These are phyloP conservation scores for Epichloe gansuensis DNA, from an alignment of 2,329 filamentous ascomycete genomes.

Conservation along the genomic window DNA sequence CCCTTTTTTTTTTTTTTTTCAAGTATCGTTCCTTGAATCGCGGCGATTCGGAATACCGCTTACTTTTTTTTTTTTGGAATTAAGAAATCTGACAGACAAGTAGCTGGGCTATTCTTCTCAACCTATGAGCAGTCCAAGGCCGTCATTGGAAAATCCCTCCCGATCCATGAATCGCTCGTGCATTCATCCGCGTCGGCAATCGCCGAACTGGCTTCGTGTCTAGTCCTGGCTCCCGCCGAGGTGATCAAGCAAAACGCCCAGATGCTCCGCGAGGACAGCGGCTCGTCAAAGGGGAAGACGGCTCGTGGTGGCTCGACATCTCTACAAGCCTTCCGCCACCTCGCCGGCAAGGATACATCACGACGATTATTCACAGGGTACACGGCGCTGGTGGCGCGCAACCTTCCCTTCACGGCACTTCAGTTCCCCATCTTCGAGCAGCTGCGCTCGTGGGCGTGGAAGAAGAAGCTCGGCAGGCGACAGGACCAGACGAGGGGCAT, in stretches of 20 bases:
- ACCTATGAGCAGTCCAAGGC: slow-evolving; percentile 72
- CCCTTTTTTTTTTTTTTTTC: not conserved
- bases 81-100: too few species aligned
- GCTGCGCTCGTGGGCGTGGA: slow-evolving; percentile 43
- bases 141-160: slow-evolving; percentile 39
- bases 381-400: slow-evolving; percentile 66
- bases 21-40: too few species aligned
- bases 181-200: slow-evolving; percentile 62
- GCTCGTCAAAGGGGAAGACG: slow-evolving; percentile 7
- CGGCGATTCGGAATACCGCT: too few species aligned
- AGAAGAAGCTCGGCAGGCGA: slow-evolving; percentile 17
- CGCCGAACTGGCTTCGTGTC: slow-evolving; percentile 74
- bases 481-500: slow-evolving; percentile 23
- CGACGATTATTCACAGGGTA: slow-evolving; percentile 60
- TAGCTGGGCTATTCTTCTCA: slow-evolving; percentile 78
- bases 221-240: slow-evolving; percentile 78
- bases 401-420: slow-evolving; percentile 76
- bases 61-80: too few species aligned
- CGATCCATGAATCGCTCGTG: slow-evolving; percentile 54
- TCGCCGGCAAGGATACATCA: slow-evolving; percentile 40
- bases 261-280: slow-evolving; percentile 43
- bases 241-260: slow-evolving; percentile 92
- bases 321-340: slow-evolving; percentile 35
- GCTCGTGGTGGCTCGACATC: slow-evolving; percentile 25
- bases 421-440: slow-evolving; percentile 83